Percentiles rank a stretch among this genome's conserved stretches.
phyloP scores from a whole-genome alignment of 2,329 filamentous ascomycete genomes.

The Cordyceps cicadae region DNA sequence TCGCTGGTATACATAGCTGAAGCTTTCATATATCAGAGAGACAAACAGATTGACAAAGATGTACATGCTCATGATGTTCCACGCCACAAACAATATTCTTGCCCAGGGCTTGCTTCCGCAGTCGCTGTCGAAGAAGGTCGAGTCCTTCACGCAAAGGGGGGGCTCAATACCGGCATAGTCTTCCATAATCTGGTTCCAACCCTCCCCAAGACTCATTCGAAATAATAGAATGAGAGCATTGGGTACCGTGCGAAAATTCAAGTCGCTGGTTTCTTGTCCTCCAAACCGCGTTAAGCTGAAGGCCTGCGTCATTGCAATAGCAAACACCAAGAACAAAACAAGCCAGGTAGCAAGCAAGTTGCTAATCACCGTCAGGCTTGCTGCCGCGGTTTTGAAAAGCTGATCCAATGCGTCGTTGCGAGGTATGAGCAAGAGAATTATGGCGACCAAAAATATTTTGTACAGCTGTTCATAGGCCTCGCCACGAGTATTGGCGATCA shows the following conservation, averaged over 20 bases:
- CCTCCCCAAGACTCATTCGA: slow-evolving; percentile 85
- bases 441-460: slow-evolving; percentile 87
- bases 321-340: slow-evolving; percentile 90
- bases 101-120: slow-evolving; percentile 90
- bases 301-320: slow-evolving; percentile 90
- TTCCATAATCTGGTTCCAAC: slow-evolving; percentile 96
- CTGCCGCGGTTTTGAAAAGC: slow-evolving; percentile 95
- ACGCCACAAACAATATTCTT: slow-evolving; percentile 79
- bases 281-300: slow-evolving; percentile 93
- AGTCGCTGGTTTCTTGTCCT: slow-evolving; percentile 59
- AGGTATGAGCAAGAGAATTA: slow-evolving; percentile 84
- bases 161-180: slow-evolving; percentile 76
- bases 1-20: slow-evolving; percentile 97
- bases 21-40: slow-evolving; percentile 97
- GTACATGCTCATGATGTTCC: slow-evolving; percentile 99
- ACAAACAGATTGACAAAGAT: slow-evolving; percentile 98
- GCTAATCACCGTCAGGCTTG: slow-evolving; percentile 80
- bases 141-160: slow-evolving; percentile 68
- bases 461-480: slow-evolving; percentile 70
- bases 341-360: slow-evolving; percentile 96
- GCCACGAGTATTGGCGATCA: slow-evolving; percentile 52
- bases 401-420: slow-evolving; percentile 96
- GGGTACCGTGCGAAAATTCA: slow-evolving; percentile 90
- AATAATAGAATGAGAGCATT: slow-evolving; percentile 92
- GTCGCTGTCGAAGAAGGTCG: slow-evolving; percentile 76